Base-by-base conservation (phyloP, 2,329 filamentous ascomycete genomes). In the Fusarium armeniacum region DNA sequence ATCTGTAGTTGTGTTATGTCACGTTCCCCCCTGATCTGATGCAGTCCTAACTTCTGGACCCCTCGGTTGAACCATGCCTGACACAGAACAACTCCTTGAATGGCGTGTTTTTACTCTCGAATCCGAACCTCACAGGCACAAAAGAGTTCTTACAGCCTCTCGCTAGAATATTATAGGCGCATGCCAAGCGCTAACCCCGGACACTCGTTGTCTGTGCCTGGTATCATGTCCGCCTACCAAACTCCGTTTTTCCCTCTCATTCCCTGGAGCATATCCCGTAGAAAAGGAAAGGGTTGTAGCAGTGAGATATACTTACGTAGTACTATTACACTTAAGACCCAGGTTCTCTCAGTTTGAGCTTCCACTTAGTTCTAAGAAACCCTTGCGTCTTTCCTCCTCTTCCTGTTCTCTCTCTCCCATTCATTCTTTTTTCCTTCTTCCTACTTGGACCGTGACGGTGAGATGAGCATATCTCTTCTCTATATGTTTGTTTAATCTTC, bases 161-260 rank as follows among this genome's bases (percentile, higher is more conserved):
- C 63, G 54, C 62, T 65, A 68, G 28, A 58, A 50, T 56, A 10
- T 13, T 49, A 46, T 67, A 63, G 67, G 49, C 41, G 51, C 67
- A 70, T 69, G 67, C 67, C 67, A 70, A 70, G 67, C 63, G 67
- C 67, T n/a, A 71, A 65, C 67, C 67, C 67, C 55, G 67, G 67
- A 70, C 67, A 49, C 47, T 57, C 38, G 58, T 32, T 53, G 67
- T 70, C 67, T 70, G 67, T 58, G 63, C 67, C 67, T 71, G 67
- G 67, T 70, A 70, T 70, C 67, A 70, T 61, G 63, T 71, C 67
- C 67, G 67, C 43, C 36, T 36, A 43, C 53, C 49, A 58, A 52
- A 67, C 62, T 65, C 64, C 59, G 63, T 58, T 71, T 70, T 69
- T 54, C 35, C 20, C 40, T 45, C 36, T 22, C 35, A 28, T 20